Evolutionary conservation across 2,329 filamentous ascomycete species (phyloP).

Genomic region (Cordyceps tenuipes): DNA sequence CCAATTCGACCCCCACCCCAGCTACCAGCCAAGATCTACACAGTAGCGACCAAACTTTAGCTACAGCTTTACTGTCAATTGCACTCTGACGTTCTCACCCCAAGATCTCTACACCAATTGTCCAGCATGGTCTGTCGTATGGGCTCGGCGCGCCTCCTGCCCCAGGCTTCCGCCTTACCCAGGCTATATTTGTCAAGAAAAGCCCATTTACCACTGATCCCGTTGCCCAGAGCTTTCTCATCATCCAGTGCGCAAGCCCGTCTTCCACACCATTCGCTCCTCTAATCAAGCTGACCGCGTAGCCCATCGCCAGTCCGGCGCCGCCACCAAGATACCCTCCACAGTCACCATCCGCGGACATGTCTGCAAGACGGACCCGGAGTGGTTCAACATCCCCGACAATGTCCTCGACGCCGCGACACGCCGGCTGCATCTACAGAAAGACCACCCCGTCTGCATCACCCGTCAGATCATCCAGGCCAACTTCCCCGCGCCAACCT

Average conservation of each 20-base stretch:
- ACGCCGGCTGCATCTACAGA: constrained; percentile 79
- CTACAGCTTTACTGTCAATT: neutral
- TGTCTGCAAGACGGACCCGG: constrained; percentile 57
- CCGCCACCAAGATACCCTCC: constrained; percentile 12
- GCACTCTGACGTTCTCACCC: neutral
- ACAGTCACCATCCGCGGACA: constrained; percentile 51
- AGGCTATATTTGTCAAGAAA: neutral
- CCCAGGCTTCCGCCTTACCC: neutral
- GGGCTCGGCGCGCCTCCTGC: neutral
- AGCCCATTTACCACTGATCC: neutral
- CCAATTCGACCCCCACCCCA: neutral
- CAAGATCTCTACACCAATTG: neutral
- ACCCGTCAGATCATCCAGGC: constrained; percentile 90
- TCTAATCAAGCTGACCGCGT: neutral
- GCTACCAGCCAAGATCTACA: neutral
- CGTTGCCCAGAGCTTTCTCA: neutral
- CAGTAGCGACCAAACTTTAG: neutral
- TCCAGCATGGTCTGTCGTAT: constrained; percentile 10
- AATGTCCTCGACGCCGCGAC: constrained; percentile 68
- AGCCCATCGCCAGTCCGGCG: constrained; percentile 2
- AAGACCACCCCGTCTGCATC: constrained; percentile 82
- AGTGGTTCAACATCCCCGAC: constrained; percentile 76
- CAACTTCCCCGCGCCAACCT: constrained; percentile 66
- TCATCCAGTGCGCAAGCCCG: neutral
- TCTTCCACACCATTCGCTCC: neutral